Evolutionary conservation across 306 rosid species (phyloP).

Genomic region (Hippophae tibetana): DNA sequence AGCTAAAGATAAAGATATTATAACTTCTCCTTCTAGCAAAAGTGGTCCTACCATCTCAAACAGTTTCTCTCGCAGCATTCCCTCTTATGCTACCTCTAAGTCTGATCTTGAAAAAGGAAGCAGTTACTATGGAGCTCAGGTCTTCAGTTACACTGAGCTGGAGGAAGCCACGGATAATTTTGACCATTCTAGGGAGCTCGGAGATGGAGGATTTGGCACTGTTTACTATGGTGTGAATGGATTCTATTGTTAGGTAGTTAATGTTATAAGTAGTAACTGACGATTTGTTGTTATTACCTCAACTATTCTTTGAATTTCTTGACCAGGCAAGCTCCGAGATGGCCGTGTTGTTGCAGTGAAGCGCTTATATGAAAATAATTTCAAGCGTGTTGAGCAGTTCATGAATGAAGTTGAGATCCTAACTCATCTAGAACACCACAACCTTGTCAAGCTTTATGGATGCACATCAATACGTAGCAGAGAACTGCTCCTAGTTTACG

Average conservation of each 20-base stretch:
- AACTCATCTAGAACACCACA: constrained; percentile 43
- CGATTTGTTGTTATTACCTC: not conserved
- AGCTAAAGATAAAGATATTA: constrained; percentile 31
- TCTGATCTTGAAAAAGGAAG: constrained; percentile 33
- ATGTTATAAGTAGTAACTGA: not conserved
- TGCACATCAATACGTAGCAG: constrained; percentile 75
- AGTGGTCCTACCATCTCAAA: constrained; percentile 27
- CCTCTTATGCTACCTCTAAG: constrained; percentile 48
- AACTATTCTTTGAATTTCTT: constrained; percentile 14
- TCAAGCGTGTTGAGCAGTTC: constrained; percentile 68
- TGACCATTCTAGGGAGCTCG: constrained; percentile 59
- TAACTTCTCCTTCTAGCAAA: constrained; percentile 42
- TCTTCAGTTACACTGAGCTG: constrained; percentile 60
- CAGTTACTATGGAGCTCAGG: constrained; percentile 58
- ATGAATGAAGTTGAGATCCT: constrained; percentile 76
- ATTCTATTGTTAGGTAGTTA: not conserved
- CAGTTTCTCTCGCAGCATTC: constrained; percentile 36
- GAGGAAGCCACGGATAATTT: constrained; percentile 68
- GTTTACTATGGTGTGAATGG: constrained; percentile 68
- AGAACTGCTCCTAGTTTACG: constrained; percentile 85
- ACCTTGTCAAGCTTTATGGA: constrained; percentile 70
- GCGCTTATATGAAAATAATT: constrained; percentile 64
- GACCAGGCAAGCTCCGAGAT: constrained; percentile 59
- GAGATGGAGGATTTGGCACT: constrained; percentile 92
- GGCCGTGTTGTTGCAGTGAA: constrained; percentile 91